Evolutionary conservation across 805 yeast genomes (phyloP).

Genomic region (Wickerhamomyces rabaulensis): DNA sequence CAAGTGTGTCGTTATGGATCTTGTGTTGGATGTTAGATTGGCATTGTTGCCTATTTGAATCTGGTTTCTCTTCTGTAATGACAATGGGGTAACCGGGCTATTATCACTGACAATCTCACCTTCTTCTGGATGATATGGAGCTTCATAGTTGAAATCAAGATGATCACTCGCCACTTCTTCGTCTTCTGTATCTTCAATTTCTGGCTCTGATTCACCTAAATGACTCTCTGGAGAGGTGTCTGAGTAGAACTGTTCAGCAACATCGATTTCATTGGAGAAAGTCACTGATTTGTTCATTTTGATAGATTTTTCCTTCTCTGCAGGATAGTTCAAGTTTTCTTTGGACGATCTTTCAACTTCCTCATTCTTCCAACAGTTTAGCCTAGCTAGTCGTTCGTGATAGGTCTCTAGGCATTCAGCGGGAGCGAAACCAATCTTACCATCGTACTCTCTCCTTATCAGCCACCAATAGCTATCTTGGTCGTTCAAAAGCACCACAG

Average conservation of each 20-base stretch:
- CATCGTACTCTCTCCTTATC: slow-evolving; percentile 53
- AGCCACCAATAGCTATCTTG: slow-evolving; percentile 97
- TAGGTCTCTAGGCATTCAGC: slow-evolving; percentile 93
- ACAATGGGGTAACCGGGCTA: slow-evolving; percentile 20
- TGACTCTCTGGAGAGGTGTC: slow-evolving; percentile 19
- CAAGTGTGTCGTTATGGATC: background rate
- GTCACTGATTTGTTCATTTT: slow-evolving; percentile 17
- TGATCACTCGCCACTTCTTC: slow-evolving; percentile 11
- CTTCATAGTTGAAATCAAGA: slow-evolving; percentile 9
- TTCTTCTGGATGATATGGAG: slow-evolving; percentile 9
- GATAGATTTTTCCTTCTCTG: slow-evolving; percentile 1
- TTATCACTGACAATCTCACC: slow-evolving; percentile 17
- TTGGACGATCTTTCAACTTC: slow-evolving; percentile 31
- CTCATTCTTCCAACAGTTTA: slow-evolving; percentile 90
- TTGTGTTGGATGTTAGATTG: background rate
- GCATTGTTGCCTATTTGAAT: background rate
- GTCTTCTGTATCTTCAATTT: slow-evolving; percentile 1
- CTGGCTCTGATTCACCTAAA: slow-evolving; percentile 17
- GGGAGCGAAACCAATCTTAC: slow-evolving; percentile 89
- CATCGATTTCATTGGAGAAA: slow-evolving; percentile 16
- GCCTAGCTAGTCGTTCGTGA: slow-evolving; percentile 83
- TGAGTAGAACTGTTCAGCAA: slow-evolving; percentile 2
- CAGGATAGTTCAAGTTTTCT: slow-evolving; percentile 4
- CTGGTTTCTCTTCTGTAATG: background rate
- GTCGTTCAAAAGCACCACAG: slow-evolving; percentile 78